Percentiles rank a stretch among this genome's conserved stretches.
Conservation (phyloP, 257 asterid species). For the Solanum medicagineum region DNA sequence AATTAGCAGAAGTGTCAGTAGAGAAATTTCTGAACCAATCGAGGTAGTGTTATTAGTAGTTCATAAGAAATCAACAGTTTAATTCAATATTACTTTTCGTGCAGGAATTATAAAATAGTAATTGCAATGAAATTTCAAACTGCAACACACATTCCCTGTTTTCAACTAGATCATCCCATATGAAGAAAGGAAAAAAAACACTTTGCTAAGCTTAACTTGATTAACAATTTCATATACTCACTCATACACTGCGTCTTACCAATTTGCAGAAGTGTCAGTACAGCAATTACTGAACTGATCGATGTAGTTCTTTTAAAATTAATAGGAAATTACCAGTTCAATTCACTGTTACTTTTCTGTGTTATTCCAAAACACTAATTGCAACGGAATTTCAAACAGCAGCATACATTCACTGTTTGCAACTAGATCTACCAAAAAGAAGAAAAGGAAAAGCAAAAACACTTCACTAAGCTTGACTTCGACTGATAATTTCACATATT, state of each 20-base stretch:
- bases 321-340: not conserved
- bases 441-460: no score
- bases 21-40: slow-evolving; percentile 61
- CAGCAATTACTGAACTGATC: slow-evolving; percentile 61
- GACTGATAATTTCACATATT: not conserved
- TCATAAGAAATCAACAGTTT: not conserved
- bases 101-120: not conserved
- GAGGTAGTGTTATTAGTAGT: slow-evolving; percentile 2
- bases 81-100: not conserved
- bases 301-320: slow-evolving; percentile 5
- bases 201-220: not conserved
- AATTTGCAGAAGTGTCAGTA: slow-evolving; percentile 40
- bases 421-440: not conserved
- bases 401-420: not conserved
- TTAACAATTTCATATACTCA: not conserved
- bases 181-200: not conserved
- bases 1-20: slow-evolving; percentile 37
- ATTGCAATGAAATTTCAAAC: not conserved
- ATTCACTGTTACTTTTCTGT: not conserved
- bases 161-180: not conserved
- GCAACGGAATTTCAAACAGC: not conserved
- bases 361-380: not conserved
- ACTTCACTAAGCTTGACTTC: not conserved
- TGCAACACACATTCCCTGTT: not conserved
- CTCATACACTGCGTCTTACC: slow-evolving; percentile 6